These are phyloP conservation scores for Penicillium crustosum DNA, from an alignment of 2,329 filamentous ascomycete species.

Conservation along the genomic window DNA sequence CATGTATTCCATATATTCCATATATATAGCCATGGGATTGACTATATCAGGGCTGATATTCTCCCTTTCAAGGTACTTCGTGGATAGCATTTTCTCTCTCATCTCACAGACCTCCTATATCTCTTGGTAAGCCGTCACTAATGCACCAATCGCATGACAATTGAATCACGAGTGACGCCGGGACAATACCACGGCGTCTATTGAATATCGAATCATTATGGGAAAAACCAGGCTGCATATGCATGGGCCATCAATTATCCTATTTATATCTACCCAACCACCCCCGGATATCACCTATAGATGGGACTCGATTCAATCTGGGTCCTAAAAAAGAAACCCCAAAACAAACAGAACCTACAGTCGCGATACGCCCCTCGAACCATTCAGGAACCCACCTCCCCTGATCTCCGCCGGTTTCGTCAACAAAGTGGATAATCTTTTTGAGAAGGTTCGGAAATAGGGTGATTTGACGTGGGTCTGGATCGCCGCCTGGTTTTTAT, in stretches of 20 bases:
- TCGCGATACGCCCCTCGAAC: conserved; percentile 24
- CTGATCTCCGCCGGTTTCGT: conserved; percentile 28
- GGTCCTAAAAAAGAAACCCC: neutral
- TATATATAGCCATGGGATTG: too few species aligned
- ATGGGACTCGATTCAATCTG: neutral
- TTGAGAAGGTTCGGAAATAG: conserved; percentile 27
- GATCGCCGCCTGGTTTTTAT: conserved; percentile 28
- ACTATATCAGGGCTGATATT: too few species aligned
- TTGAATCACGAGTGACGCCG: conserved; percentile 18
- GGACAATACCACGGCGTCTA: neutral
- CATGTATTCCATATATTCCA: too few species aligned
- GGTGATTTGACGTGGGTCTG: conserved; percentile 25
- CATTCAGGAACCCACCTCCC: conserved; percentile 22
- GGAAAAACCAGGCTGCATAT: neutral
- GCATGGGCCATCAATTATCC: conserved; percentile 4
- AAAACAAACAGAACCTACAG: conserved; percentile 11
- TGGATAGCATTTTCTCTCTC: conserved; percentile 9
- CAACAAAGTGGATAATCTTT: conserved; percentile 18
- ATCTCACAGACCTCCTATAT: conserved; percentile 2
- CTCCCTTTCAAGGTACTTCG: too few species aligned
- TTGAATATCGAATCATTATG: neutral
- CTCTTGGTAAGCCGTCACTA: conserved; percentile 1
- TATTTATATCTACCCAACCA: conserved; percentile 19
- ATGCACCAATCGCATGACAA: conserved; percentile 25
- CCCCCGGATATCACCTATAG: neutral